A percentile compares a stretch with the other conserved stretches of the same genome.
These are phyloP conservation scores for Populus hybrid DNA, from an alignment of 441 rosid species.

Conservation along the genomic window DNA sequence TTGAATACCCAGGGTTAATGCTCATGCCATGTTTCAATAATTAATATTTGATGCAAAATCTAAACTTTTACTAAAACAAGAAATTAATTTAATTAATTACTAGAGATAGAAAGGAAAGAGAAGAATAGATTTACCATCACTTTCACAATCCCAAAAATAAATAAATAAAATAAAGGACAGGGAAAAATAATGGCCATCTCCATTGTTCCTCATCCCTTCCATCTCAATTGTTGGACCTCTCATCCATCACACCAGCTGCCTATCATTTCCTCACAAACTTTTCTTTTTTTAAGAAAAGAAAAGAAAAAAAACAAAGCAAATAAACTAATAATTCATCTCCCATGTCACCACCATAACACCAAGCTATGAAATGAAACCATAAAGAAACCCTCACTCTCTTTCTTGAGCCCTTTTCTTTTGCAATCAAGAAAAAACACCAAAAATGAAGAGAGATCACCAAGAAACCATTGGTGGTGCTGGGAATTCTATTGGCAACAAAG, in stretches of 20 bases:
- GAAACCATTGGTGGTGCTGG: conserved; percentile 27
- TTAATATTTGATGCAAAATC: too few relatives aligned
- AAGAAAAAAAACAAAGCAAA: neutral
- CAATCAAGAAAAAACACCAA: neutral
- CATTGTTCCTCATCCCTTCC: conserved; percentile 42
- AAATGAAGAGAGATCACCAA: conserved; percentile 54
- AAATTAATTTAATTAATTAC: neutral
- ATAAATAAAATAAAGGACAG: too few relatives aligned
- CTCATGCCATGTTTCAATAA: too few relatives aligned
- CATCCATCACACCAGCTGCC: conserved; percentile 12
- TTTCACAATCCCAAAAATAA: neutral
- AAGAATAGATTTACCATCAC: neutral
- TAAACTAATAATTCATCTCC: conserved; percentile 12
- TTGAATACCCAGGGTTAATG: too few relatives aligned
- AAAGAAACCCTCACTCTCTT: neutral
- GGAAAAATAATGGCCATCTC: conserved; percentile 26
- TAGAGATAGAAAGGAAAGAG: neutral
- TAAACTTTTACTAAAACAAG: neutral
- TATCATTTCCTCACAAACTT: neutral
- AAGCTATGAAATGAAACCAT: neutral
- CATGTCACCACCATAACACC: neutral
- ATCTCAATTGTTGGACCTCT: conserved; percentile 28
- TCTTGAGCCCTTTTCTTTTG: neutral
- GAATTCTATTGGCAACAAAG: neutral
- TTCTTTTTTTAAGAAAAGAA: neutral